Evolutionary conservation across 148 eudicot species (phyloP).

Genomic region (Vaccinium darrowii): DNA sequence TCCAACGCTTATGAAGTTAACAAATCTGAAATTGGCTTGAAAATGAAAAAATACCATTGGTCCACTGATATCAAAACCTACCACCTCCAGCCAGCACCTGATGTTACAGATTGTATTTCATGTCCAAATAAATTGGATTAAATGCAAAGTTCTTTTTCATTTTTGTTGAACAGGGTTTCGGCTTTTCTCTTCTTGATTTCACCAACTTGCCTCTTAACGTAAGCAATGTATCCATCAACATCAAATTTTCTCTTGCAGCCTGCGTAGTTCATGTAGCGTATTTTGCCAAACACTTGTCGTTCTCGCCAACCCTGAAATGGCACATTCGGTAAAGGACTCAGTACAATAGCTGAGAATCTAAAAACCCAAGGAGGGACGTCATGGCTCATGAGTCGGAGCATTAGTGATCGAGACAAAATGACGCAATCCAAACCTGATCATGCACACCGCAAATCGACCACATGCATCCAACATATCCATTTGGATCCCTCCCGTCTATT

Average conservation of each 20-base stretch:
- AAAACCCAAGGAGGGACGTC: not conserved
- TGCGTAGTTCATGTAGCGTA: slow-evolving; percentile 91
- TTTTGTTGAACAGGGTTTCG: slow-evolving; percentile 30
- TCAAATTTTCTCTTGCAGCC: slow-evolving; percentile 97
- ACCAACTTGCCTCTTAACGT: slow-evolving; percentile 70
- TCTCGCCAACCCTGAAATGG: slow-evolving; percentile 82
- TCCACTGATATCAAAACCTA: not conserved
- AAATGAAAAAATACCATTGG: not conserved
- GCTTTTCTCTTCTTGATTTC: slow-evolving; percentile 90
- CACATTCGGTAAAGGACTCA: not conserved
- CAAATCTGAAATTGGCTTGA: not conserved
- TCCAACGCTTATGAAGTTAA: not conserved
- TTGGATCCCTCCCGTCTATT: slow-evolving; percentile 96
- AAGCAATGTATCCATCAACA: slow-evolving; percentile 77
- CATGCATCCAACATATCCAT: slow-evolving; percentile 99
- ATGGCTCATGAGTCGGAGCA: too few relatives aligned
- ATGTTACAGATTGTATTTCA: not conserved
- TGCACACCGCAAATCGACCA: slow-evolving; percentile 98
- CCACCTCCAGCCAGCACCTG: not conserved
- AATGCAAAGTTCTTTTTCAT: slow-evolving; percentile 31
- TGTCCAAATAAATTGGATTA: not conserved
- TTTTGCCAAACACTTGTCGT: slow-evolving; percentile 88
- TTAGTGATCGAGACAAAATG: not conserved
- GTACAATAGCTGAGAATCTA: not conserved
- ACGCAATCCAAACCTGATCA: slow-evolving; percentile 69